phyloP scores from a whole-genome alignment of 108 stramenopile genomes.

The Nitzschia palea region DNA sequence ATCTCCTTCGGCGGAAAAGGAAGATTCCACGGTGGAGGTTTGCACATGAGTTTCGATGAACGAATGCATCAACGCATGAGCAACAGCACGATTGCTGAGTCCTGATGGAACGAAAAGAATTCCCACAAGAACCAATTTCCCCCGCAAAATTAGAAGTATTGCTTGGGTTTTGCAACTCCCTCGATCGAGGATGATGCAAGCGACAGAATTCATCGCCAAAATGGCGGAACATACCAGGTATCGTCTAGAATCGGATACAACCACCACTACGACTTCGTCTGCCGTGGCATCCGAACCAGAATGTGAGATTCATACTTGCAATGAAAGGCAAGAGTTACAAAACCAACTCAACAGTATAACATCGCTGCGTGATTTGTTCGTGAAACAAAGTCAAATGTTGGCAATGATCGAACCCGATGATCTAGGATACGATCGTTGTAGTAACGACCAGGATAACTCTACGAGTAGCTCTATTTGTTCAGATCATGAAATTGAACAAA shows the following conservation, averaged over 20 bases:
- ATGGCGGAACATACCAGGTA: not conserved
- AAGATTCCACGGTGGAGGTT: slow-evolving; percentile 4
- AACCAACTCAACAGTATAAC: not conserved
- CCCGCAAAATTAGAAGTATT: not conserved
- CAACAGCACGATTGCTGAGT: no score
- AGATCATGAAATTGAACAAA: not conserved
- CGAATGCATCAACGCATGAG: not conserved
- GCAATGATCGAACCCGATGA: not conserved
- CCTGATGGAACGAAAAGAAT: no score
- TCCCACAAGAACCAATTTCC: not conserved
- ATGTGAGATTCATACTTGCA: slow-evolving; percentile 4
- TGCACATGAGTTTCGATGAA: not conserved
- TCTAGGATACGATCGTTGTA: no score
- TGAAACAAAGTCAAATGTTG: not conserved
- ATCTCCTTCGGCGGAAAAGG: no score
- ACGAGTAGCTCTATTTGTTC: not conserved
- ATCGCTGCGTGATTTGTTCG: not conserved
- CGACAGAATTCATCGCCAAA: not conserved
- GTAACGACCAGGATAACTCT: no score
- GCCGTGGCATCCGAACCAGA: slow-evolving; percentile 1
- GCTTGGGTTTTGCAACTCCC: no score
- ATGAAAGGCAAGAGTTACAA: not conserved
- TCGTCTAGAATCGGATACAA: not conserved
- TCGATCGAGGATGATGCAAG: no score
- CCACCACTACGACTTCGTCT: not conserved